Evolutionary conservation across 495 filamentous ascomycete species (phyloP).

Genomic region (Penicillium soppii): DNA sequence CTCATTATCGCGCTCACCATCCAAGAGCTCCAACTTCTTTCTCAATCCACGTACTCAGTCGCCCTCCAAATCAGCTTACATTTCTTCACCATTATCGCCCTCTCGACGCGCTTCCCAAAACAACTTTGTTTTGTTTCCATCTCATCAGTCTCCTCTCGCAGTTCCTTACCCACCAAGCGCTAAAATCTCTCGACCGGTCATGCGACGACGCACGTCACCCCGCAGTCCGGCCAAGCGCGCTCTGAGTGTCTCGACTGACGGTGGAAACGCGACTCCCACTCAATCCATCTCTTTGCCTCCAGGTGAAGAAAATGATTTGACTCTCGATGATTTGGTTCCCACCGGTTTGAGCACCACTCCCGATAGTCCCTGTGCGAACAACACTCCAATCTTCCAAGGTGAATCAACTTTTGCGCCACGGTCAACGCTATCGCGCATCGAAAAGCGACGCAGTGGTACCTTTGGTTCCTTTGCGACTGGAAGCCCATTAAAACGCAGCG

Average conservation of each 20-base stretch:
- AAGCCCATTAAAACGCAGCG: constrained; percentile 89
- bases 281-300: constrained; percentile 34
- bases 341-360: constrained; percentile 26
- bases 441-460: constrained; percentile 49
- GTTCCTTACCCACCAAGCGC: constrained; percentile 53
- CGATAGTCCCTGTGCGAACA: constrained; percentile 43
- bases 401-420: constrained; percentile 50
- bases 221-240: constrained; percentile 75
- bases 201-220: constrained; percentile 62
- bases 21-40: constrained; percentile 70
- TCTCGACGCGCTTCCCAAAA: constrained; percentile 43
- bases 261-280: constrained; percentile 62
- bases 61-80: constrained; percentile 46
- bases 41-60: constrained; percentile 56
- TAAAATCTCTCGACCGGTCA: constrained; percentile 45
- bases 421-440: constrained; percentile 43
- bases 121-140: constrained; percentile 50
- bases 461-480: constrained; percentile 57
- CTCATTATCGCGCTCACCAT: constrained; percentile 83
- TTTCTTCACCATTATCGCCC: constrained; percentile 53
- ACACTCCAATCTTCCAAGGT: constrained; percentile 32
- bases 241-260: constrained; percentile 65
- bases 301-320: constrained; percentile 57
- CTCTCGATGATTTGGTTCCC: constrained; percentile 22
- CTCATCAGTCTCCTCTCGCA: constrained; percentile 50